Base-by-base conservation (phyloP, 2,329 filamentous ascomycete species). In the Pseudogymnoascus sp. region DNA sequence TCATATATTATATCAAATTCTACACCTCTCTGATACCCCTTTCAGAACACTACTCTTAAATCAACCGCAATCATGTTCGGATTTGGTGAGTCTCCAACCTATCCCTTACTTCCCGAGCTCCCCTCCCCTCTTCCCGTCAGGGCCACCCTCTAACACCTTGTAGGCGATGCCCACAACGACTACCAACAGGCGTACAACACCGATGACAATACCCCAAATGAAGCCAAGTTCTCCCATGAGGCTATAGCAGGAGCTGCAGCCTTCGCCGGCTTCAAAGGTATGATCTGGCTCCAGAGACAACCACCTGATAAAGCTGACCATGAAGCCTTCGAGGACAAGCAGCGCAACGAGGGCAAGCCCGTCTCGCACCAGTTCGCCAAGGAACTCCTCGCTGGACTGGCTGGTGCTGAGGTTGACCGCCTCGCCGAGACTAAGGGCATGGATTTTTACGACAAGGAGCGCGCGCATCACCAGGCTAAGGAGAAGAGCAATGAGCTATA, bases 281-380 rank as follows among this genome's bases (percentile, higher is more conserved):
- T 11, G 39, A 42, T 11, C 5, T 22, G 16, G 16, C 16, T 5
- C 39, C 38, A 22, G 22, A 5, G 7, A 11, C 4, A 5, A 8
- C 2, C 16, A 8, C 2, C 16, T 22, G 3, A 9, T 7, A 5
- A 11, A 52, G 25, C 45, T 52, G 8, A 52, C 45, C 23, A 30
- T 7, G 2, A 14, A 52, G 45, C 86, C 22, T 92, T 86, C 70
- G 89, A 92, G 77, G 86, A 92, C 74, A 80, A 83, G 69, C 88
- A 92, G 78, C 86, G 88, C 70, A 79, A 77, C 62, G 80, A 90
- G 73, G 89, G 87, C 77, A 86, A 91, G 79, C 73, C 82, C 5
- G 86, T 92, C 69, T 82, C 80, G 66, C 90, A 93, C 78, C 77
- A 77, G 42, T 88, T 91, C 70, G 90, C 90, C 72, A 93, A 93